phyloP scores from a whole-genome alignment of 2,329 filamentous ascomycete species.

The Kalmusia sp. region DNA sequence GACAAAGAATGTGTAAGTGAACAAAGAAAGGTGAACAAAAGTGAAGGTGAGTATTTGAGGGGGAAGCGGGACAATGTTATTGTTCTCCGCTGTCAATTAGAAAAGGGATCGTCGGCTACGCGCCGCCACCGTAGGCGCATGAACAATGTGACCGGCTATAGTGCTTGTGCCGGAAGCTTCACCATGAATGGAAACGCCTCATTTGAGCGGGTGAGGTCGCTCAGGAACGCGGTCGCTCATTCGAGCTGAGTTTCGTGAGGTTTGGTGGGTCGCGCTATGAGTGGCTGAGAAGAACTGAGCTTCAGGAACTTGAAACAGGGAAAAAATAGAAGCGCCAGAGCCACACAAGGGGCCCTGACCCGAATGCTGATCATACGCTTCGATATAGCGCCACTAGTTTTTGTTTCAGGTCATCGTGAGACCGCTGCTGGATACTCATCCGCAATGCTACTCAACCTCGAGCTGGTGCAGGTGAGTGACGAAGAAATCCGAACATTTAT shows the following conservation, averaged over 20 bases:
- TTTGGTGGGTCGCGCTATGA: constrained; percentile 4
- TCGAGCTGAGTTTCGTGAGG: constrained; percentile 12
- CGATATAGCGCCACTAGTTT: not conserved
- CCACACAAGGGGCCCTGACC: not conserved
- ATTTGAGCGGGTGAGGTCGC: constrained; percentile 2
- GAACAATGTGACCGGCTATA: constrained; percentile 5
- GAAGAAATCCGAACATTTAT: no score
- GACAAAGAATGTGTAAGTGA: constrained; percentile 12
- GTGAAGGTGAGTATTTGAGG: constrained; percentile 27
- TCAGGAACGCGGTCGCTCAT: constrained; percentile 1
- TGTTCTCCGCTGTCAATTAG: constrained; percentile 6
- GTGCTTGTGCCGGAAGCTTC: not conserved
- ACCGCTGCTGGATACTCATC: no score
- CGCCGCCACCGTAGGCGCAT: constrained; percentile 6
- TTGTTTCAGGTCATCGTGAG: not conserved
- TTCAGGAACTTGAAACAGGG: constrained; percentile 13
- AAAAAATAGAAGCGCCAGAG: constrained; percentile 11
- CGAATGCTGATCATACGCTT: not conserved
- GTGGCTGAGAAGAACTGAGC: constrained; percentile 6
- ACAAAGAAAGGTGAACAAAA: constrained; percentile 15
- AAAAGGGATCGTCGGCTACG: constrained; percentile 2
- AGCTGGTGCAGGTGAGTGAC: no score
- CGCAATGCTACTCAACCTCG: no score
- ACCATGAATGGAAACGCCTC: constrained; percentile 1
- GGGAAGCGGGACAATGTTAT: constrained; percentile 13